phyloP scores from a whole-genome alignment of 257 asterid species.

The Plantago major region DNA sequence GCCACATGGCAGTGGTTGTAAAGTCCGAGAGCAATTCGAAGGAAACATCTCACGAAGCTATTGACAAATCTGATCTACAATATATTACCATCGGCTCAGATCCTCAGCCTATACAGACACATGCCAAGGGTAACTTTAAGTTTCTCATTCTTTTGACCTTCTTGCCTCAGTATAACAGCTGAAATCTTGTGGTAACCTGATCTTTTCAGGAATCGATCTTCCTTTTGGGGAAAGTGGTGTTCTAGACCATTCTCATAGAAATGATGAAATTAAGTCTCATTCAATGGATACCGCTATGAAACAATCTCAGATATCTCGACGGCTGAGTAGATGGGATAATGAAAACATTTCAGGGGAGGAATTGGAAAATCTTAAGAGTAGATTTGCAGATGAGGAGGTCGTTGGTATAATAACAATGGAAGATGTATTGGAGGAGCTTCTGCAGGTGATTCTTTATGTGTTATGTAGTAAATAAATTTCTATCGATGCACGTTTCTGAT shows the following conservation, averaged over 20 bases:
- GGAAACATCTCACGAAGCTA: slow-evolving; percentile 13
- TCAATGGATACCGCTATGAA: slow-evolving; percentile 11
- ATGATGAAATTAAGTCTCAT: slow-evolving; percentile 15
- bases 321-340: slow-evolving; percentile 6
- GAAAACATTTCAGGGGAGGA: slow-evolving; percentile 25
- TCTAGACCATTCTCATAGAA: not conserved
- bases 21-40: slow-evolving; percentile 21
- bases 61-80: slow-evolving; percentile 18
- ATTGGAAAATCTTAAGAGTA: slow-evolving; percentile 18
- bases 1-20: slow-evolving; percentile 68
- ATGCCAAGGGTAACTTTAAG: slow-evolving; percentile 23
- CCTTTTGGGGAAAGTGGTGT: slow-evolving; percentile 17
- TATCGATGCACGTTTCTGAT: not conserved
- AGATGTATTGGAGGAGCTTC: slow-evolving; percentile 62
- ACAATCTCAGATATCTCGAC: slow-evolving; percentile 8
- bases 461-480: not conserved
- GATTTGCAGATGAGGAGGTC: slow-evolving; percentile 41
- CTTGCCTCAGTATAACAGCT: not conserved
- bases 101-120: slow-evolving; percentile 17
- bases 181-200: not conserved
- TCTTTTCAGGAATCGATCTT: slow-evolving; percentile 20
- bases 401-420: slow-evolving; percentile 70
- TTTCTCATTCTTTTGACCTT: not conserved
- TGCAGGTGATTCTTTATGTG: slow-evolving; percentile 37
- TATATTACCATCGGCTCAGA: slow-evolving; percentile 23